Base-by-base conservation (phyloP, 805 yeast genomes). In the Barnettozyma salicaria region DNA sequence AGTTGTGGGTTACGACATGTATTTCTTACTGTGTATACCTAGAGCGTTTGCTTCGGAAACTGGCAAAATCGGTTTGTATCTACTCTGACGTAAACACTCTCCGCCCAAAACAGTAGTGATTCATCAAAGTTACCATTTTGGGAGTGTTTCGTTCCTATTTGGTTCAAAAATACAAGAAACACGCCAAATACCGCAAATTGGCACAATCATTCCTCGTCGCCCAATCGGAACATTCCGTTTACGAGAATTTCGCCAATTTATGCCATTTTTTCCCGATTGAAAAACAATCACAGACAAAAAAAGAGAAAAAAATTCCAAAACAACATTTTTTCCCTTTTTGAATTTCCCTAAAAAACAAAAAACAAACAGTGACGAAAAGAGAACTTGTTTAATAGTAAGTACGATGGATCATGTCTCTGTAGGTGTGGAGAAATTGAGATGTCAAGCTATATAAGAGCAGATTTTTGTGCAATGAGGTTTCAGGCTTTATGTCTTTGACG, bases 311-410 rank as follows among this genome's bases (percentile, higher is more conserved):
- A 33, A 30, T 30, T 34, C 37, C 37, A 14, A 38, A 38, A 34
- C 33, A 31, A 33, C 34, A 27, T 12, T 25, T 38, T 38, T 38
- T 30, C 41, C 41, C 35, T 34, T 38, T 38, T 34, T 17, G 37
- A 34, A 13, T 16, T 18, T 33, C 21, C 22, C 23, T 9, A 17
- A 33, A 24, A 33, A 25, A 10, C 30, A 22, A 34, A 6, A 25
- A 34, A 26, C 19, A 34, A 30, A 34, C 26, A 19, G 30, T 13
- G 12, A 25, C 29, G 22, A 19, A 25, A 25, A 32, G 16, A 23
- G 30, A 21, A 17, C 13, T n/a, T 16, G 14, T 19, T n/a, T 4
- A 25, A 13, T 11, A n/a, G 33, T 30, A n/a, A 30, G 33, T 32
- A 14, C 20, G 28, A 14, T n/a, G n/a, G n/a, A 22, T 21, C 34